Percentiles rank a stretch among this genome's conserved stretches.
Evolutionary conservation across 805 yeast species (phyloP).

Genomic region (Lipomyces sp.): DNA sequence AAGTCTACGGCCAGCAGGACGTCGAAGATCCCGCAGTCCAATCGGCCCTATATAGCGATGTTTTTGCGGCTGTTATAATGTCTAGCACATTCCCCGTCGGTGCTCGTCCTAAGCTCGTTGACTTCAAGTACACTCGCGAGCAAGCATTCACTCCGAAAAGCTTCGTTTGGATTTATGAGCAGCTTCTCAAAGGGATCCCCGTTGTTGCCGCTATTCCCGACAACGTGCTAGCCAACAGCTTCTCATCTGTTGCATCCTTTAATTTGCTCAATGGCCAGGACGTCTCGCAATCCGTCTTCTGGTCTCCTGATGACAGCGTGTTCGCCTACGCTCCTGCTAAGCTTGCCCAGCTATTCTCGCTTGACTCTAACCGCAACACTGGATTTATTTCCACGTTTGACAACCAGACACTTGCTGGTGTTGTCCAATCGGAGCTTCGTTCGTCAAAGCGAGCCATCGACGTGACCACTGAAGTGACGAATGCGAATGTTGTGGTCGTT

Average conservation of each 20-base stretch:
- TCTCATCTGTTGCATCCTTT: constrained; percentile 38
- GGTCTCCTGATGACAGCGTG: constrained; percentile 69
- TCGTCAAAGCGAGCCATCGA: constrained; percentile 49
- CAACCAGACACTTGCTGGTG: constrained; percentile 73
- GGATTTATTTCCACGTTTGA: constrained; percentile 70
- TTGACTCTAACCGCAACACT: constrained; percentile 56
- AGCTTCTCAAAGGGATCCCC: constrained; percentile 34
- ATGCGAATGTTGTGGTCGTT: constrained; percentile 68
- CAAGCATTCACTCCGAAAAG: constrained; percentile 29
- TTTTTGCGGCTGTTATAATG: constrained; percentile 69
- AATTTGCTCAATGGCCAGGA: constrained; percentile 48
- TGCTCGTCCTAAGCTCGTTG: constrained; percentile 38
- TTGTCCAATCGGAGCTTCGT: constrained; percentile 65
- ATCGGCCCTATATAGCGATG: constrained; percentile 67
- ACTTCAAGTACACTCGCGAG: constrained; percentile 44
- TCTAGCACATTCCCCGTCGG: constrained; percentile 39
- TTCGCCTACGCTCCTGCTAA: constrained; percentile 62
- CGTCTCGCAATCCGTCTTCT: constrained; percentile 55
- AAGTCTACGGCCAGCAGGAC: constrained; percentile 48
- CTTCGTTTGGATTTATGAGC: constrained; percentile 37
- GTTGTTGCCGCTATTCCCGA: constrained; percentile 35
- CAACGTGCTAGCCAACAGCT: constrained; percentile 36
- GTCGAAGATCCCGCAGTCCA: constrained; percentile 45
- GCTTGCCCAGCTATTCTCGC: constrained; percentile 70
- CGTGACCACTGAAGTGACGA: constrained; percentile 51